These are phyloP conservation scores for Talaromyces sp. DNA, from an alignment of 2,329 filamentous ascomycete species.

Conservation along the genomic window DNA sequence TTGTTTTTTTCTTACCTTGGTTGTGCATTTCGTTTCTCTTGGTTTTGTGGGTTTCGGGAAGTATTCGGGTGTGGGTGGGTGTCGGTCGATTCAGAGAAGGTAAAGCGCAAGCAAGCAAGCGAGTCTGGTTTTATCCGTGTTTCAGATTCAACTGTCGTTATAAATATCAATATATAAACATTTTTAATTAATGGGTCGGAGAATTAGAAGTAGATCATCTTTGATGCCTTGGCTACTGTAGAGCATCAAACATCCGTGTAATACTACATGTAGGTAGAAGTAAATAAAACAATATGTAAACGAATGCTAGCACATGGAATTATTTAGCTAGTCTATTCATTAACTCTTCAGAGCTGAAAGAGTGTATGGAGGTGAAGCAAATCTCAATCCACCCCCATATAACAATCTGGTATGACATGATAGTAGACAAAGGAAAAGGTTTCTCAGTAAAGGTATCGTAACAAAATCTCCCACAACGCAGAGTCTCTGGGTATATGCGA, in stretches of 20 bases:
- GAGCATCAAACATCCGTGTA: background rate
- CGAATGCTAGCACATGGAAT: background rate
- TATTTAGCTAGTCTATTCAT: background rate
- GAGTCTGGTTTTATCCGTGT: background rate
- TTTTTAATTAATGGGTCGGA: background rate
- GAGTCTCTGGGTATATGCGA: background rate
- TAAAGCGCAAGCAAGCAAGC: background rate
- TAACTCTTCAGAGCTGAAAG: background rate
- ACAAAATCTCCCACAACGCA: background rate
- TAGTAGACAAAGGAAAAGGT: background rate
- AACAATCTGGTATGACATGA: background rate
- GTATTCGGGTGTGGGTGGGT: background rate
- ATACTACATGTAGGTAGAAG: background rate
- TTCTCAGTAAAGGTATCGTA: background rate
- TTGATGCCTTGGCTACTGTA: too few species aligned
- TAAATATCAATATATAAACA: background rate
- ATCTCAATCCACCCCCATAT: background rate
- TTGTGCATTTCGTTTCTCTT: background rate
- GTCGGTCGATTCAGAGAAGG: background rate
- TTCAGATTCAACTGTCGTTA: too few species aligned
- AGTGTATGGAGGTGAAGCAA: background rate
- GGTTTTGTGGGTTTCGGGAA: background rate
- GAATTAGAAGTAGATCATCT: too few species aligned
- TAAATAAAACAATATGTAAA: background rate
- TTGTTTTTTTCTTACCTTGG: background rate